These are phyloP conservation scores for Biscogniauxia mediterranea DNA, from an alignment of 2,329 filamentous ascomycete genomes.

Conservation along the genomic window DNA sequence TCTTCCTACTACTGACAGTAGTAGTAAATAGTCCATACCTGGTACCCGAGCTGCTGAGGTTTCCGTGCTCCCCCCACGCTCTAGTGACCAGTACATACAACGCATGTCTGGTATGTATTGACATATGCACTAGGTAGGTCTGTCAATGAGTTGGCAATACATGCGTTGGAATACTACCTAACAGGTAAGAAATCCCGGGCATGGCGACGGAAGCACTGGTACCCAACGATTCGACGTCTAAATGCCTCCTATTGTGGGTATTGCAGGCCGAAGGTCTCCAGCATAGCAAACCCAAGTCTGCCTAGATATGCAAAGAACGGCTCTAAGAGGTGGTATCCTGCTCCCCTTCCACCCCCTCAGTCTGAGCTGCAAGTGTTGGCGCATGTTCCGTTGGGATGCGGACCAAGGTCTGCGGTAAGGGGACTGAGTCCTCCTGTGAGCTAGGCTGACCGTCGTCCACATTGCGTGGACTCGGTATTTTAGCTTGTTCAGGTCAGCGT, in stretches of 20 bases:
- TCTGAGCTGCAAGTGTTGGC: conserved; percentile 59
- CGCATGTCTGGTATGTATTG: too few relatives aligned
- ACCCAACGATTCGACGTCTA: neutral
- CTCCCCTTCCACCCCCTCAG: conserved; percentile 51
- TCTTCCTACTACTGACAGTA: too few relatives aligned
- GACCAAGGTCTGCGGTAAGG: conserved; percentile 77
- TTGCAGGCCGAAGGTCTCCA: neutral
- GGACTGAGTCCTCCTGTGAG: conserved; percentile 42
- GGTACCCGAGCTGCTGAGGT: too few relatives aligned
- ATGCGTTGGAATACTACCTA: neutral
- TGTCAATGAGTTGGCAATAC: neutral
- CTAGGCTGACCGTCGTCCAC: conserved; percentile 34
- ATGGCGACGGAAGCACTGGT: neutral
- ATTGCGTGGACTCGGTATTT: conserved; percentile 62
- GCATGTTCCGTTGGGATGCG: conserved; percentile 81
- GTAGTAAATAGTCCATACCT: too few relatives aligned
- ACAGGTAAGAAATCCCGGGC: neutral
- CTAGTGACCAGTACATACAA: too few relatives aligned
- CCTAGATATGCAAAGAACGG: neutral
- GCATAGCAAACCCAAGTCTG: neutral
- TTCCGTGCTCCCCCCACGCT: too few relatives aligned
- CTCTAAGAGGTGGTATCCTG: conserved; percentile 26
- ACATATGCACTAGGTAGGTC: too few relatives aligned
- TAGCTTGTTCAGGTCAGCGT: conserved; percentile 46
- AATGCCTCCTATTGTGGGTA: neutral